Evolutionary conservation across 805 yeast genomes (phyloP).

Genomic region (Nakazawaea wickerhamii): DNA sequence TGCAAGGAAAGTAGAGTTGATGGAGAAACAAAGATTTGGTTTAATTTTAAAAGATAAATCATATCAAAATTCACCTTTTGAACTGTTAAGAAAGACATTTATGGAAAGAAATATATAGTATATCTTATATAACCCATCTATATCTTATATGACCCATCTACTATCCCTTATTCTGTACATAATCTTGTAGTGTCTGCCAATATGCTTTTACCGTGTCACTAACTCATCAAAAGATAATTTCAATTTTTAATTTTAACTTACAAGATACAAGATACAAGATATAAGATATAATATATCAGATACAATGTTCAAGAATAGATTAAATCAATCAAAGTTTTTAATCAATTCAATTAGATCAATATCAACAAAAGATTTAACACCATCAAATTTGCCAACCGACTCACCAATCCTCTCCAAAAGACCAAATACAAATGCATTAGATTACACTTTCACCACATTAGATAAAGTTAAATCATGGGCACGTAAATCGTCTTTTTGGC

Average conservation of each 20-base stretch:
- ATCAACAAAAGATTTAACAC: slow-evolving; percentile 30
- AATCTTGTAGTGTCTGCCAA: too few species aligned
- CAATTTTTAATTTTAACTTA: too few species aligned
- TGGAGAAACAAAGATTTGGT: slow-evolving; percentile 56
- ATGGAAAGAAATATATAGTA: slow-evolving; percentile 7
- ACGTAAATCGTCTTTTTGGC: slow-evolving; percentile 89
- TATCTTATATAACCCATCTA: too few species aligned
- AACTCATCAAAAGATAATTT: too few species aligned
- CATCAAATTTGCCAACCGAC: slow-evolving; percentile 54
- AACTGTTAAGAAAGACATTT: slow-evolving; percentile 58
- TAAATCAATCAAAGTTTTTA: not conserved
- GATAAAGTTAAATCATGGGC: slow-evolving; percentile 89
- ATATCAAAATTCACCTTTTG: slow-evolving; percentile 59
- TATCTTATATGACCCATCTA: too few species aligned
- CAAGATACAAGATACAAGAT: too few species aligned
- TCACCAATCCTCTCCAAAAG: slow-evolving; percentile 66
- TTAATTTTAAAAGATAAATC: slow-evolving; percentile 47
- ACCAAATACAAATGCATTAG: slow-evolving; percentile 55
- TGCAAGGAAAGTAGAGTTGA: slow-evolving; percentile 45
- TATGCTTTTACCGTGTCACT: too few species aligned
- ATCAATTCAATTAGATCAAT: not conserved
- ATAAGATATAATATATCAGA: too few species aligned
- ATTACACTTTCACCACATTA: slow-evolving; percentile 75
- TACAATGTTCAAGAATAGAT: too few species aligned
- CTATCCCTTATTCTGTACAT: too few species aligned